Conservation (phyloP, 2,329 filamentous ascomycete genomes). For the Alternaria sp. region DNA sequence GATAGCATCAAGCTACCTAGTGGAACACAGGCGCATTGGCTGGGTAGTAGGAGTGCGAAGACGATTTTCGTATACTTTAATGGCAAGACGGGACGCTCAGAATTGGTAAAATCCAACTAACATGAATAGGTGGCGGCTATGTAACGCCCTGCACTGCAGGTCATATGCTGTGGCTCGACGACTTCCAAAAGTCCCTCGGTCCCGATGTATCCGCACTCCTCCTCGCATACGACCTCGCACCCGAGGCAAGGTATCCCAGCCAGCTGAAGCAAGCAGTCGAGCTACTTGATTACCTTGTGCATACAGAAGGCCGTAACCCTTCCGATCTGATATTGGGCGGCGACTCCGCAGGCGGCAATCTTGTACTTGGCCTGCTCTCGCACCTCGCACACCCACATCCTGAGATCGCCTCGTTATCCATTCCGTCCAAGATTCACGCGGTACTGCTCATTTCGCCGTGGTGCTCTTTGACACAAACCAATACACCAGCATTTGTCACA, state of each 20-base stretch:
- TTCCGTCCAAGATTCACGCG: slow-evolving; percentile 58
- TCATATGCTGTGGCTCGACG: slow-evolving; percentile 60
- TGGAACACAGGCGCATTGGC: slow-evolving; percentile 58
- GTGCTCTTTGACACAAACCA: slow-evolving; percentile 60
- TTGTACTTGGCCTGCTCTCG: slow-evolving; percentile 57
- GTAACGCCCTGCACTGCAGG: slow-evolving; percentile 57
- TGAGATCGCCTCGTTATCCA: slow-evolving; percentile 55
- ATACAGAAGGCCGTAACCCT: slow-evolving; percentile 47
- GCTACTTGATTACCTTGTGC: slow-evolving; percentile 55
- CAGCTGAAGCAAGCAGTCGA: slow-evolving; percentile 59
- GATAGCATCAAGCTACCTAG: slow-evolving; percentile 51
- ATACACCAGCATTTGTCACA: slow-evolving; percentile 53
- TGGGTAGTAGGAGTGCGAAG: slow-evolving; percentile 51
- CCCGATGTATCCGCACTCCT: slow-evolving; percentile 61
- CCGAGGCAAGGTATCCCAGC: slow-evolving; percentile 57
- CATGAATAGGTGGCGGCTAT: slow-evolving; percentile 64
- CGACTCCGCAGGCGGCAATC: slow-evolving; percentile 65
- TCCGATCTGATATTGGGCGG: slow-evolving; percentile 59
- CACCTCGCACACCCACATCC: slow-evolving; percentile 67
- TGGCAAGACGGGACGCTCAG: slow-evolving; percentile 38
- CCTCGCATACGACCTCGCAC: slow-evolving; percentile 68
- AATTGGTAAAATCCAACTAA: slow-evolving; percentile 8
- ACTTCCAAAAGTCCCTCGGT: slow-evolving; percentile 56
- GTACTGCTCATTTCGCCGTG: slow-evolving; percentile 67
- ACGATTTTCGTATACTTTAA: slow-evolving; percentile 60